Evolutionary conservation across 768 basidiomycete species (phyloP), one percentile per base, ranked within the genome.

Genomic region (Dictyophora rubrovolvata): DNA sequence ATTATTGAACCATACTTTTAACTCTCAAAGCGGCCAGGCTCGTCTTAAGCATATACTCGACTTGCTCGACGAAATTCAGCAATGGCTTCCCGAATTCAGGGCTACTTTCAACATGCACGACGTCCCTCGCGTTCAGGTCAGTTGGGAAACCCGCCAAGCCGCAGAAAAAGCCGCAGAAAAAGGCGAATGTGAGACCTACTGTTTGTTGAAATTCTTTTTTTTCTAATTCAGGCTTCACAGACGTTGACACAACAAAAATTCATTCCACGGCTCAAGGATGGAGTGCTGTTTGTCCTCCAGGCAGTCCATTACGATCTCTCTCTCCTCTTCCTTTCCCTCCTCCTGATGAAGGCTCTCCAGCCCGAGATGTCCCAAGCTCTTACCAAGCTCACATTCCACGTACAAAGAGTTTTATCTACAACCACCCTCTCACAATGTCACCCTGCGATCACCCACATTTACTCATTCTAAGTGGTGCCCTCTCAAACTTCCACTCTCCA

Each of bases 391-490:
- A 28, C 18, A 47, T 18, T 46, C 16, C n/a, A 16, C 14, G 8
- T 23, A 18, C 52, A 34, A 66, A 65, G 54, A 60, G 64, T 18
- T 83, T 82, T 65, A 79, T 82, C 48, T 68, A 78, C 62, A 69
- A 81, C 62, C 80, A 81, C 66, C 62, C 65, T 11, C 65, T 63
- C 17, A 69, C 75, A 34, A 81, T 81, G 79, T 70, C 81, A 60
- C 77, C 79, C 1, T 83, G 80, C 64, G 62, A 71, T 28, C 75
- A 81, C 57, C 75, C 75, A 1, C 63, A 64, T 14, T 61, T 71
- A 42, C 55, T 76, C 36, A 56, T 55, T 2, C 70, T 75, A 0
- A 81, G 83, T 62, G 81, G 80, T 0, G 81, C 79, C 63, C 71
- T 84, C 20, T 73, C 77, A 0, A 74, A 79, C 53, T 67, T 73